Evolutionary conservation across 2,329 filamentous ascomycete species (phyloP).

Genomic region (Aureobasidium namibiae): DNA sequence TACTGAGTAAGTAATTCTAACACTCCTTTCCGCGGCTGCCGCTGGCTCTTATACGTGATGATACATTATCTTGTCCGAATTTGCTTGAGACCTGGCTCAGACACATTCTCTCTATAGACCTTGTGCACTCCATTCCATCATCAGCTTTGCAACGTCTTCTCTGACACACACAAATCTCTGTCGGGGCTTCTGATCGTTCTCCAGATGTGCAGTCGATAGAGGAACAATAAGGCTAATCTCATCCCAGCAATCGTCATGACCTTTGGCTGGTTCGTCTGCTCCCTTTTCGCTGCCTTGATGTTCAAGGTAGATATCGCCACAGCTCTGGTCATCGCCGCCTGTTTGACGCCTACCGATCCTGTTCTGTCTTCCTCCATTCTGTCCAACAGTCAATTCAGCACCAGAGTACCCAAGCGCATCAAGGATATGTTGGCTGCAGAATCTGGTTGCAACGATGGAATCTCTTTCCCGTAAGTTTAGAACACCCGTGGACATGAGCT

Average conservation of each 20-base stretch:
- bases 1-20: slow-evolving; percentile 26
- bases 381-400: slow-evolving; percentile 45
- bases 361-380: slow-evolving; percentile 48
- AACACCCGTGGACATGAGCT: not conserved
- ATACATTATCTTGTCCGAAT: not conserved
- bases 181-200: no score
- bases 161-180: not conserved
- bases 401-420: slow-evolving; percentile 43
- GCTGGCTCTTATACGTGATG: not conserved
- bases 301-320: slow-evolving; percentile 39
- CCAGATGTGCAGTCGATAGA: not conserved
- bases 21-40: not conserved
- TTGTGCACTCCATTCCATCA: not conserved
- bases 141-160: not conserved
- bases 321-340: slow-evolving; percentile 45
- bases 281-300: slow-evolving; percentile 38
- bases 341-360: slow-evolving; percentile 49
- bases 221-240: not conserved
- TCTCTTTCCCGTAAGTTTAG: slow-evolving; percentile 38
- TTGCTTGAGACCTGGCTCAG: not conserved
- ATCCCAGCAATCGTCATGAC: slow-evolving; percentile 41
- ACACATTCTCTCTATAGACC: not conserved
- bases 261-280: slow-evolving; percentile 40
- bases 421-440: slow-evolving; percentile 46
- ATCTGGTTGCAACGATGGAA: slow-evolving; percentile 48